Evolutionary conservation across 306 rosid genomes (phyloP).

Genomic region (Citrullus mucosospermus): DNA sequence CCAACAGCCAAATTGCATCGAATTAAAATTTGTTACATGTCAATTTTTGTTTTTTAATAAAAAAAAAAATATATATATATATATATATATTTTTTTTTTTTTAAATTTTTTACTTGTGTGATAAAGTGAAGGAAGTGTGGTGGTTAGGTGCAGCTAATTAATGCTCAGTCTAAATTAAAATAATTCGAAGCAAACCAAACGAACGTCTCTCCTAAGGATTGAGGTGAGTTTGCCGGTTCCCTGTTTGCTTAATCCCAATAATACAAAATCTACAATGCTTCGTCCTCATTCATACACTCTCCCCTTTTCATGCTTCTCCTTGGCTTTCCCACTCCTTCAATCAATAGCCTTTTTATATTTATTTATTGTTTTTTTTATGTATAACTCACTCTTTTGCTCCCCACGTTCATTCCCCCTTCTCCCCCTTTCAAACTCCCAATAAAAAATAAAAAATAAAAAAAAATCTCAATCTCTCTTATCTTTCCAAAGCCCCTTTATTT

Average conservation of each 20-base stretch:
- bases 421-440: neutral
- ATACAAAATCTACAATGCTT: slow-evolving; percentile 32
- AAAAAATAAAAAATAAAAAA: no score
- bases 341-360: neutral
- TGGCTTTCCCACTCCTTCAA: slow-evolving; percentile 8
- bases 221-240: slow-evolving; percentile 66
- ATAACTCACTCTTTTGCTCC: neutral
- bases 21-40: no score
- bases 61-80: no score
- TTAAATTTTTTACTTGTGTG: no score
- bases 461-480: no score
- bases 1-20: no score
- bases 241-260: slow-evolving; percentile 32
- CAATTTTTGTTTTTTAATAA: no score
- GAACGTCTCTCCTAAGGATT: slow-evolving; percentile 31
- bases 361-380: neutral
- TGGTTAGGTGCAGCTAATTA: no score
- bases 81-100: no score
- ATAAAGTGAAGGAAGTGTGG: no score
- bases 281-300: slow-evolving; percentile 37
- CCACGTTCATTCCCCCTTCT: neutral
- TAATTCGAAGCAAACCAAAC: neutral
- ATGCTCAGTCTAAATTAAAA: no score
- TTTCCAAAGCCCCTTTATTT: no score
- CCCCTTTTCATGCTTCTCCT: slow-evolving; percentile 50